Evolutionary conservation across 805 yeast species (phyloP).

Genomic region (Candida pseudofarinosa): DNA sequence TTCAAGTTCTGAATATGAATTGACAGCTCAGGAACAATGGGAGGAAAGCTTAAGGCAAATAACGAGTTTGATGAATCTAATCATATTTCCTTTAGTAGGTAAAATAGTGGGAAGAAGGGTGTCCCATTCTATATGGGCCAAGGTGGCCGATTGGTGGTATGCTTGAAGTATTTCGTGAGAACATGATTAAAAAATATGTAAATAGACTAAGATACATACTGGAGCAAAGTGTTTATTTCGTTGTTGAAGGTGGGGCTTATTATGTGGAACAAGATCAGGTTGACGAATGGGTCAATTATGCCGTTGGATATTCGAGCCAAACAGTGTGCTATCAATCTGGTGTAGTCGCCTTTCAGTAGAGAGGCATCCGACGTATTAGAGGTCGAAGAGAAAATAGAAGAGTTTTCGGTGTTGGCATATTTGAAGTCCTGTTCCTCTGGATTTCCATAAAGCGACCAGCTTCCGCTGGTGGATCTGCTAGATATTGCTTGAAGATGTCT

Average conservation of each 20-base stretch:
- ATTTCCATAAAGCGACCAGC: neutral
- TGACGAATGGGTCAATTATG: constrained; percentile 34
- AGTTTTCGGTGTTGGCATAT: constrained; percentile 18
- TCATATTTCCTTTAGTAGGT: constrained; percentile 63
- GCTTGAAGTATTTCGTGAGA: neutral
- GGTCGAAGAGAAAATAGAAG: constrained; percentile 33
- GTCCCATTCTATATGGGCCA: constrained; percentile 41
- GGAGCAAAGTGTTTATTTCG: constrained; percentile 28
- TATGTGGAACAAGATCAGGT: constrained; percentile 23
- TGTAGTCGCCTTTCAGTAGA: constrained; percentile 24
- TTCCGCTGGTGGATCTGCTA: neutral
- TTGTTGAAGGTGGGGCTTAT: constrained; percentile 26
- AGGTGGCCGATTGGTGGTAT: constrained; percentile 34
- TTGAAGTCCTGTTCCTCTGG: neutral
- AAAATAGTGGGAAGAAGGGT: constrained; percentile 61
- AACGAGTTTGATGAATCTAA: constrained; percentile 52
- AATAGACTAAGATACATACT: constrained; percentile 12
- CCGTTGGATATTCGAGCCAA: constrained; percentile 29
- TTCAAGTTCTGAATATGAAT: constrained; percentile 15
- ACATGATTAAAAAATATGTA: constrained; percentile 1
- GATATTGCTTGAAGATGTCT: constrained; percentile 15
- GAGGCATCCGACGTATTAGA: constrained; percentile 22
- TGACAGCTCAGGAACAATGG: constrained; percentile 68
- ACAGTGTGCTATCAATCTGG: constrained; percentile 22
- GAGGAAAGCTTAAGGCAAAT: constrained; percentile 63